phyloP scores from a whole-genome alignment of 257 asterid species.

The Gentiana straminea region DNA sequence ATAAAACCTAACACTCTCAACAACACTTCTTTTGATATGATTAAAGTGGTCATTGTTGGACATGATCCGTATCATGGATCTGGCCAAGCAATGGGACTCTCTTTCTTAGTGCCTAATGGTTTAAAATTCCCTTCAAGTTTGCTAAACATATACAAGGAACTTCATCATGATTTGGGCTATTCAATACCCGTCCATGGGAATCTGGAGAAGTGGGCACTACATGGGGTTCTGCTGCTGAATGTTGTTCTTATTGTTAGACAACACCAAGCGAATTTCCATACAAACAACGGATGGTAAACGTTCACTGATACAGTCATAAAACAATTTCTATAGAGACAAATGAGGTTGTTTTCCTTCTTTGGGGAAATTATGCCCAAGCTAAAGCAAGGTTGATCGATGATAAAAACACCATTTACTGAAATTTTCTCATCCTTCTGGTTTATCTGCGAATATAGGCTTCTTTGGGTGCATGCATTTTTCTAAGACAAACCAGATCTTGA shows the following conservation, averaged over 20 bases:
- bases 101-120: constrained; percentile 85
- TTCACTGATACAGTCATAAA: constrained; percentile 87
- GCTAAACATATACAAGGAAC: constrained; percentile 79
- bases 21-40: constrained; percentile 61
- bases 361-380: constrained; percentile 98
- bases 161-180: constrained; percentile 71
- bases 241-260: constrained; percentile 88
- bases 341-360: constrained; percentile 89
- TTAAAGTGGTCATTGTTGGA: constrained; percentile 87
- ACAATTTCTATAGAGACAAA: constrained; percentile 61
- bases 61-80: constrained; percentile 99
- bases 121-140: constrained; percentile 88
- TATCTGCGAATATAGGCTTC: constrained; percentile 90
- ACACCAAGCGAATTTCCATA: constrained; percentile 89
- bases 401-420: constrained; percentile 72
- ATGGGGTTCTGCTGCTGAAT: constrained; percentile 91
- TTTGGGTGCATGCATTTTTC: constrained; percentile 94
- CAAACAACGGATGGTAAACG: constrained; percentile 94
- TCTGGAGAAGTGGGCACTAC: constrained; percentile 87
- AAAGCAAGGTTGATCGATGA: constrained; percentile 84
- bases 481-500: constrained; percentile 66
- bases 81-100: constrained; percentile 98
- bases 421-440: constrained; percentile 97
- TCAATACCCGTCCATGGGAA: constrained; percentile 71
- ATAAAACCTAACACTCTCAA: constrained; percentile 46